Evolutionary conservation across 805 yeast species (phyloP), one percentile per base, ranked within the genome.

Genomic region (Myxozyma kluyveri): DNA sequence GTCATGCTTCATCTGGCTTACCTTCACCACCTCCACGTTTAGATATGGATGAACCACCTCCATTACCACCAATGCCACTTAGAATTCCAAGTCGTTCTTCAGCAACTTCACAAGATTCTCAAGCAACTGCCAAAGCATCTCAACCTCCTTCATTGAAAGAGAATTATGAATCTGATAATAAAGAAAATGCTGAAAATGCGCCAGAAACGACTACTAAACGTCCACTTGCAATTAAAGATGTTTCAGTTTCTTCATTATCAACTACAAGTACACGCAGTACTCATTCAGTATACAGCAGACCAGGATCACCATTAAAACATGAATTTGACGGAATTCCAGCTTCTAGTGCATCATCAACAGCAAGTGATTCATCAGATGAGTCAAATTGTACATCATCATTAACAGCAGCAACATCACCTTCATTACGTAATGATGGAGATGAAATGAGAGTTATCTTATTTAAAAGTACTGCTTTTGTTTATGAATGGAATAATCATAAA

Each of bases 391-490:
- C 33, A 14, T 29, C 33, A 14, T 29, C 33, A 14, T 29, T 29
- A 9, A 29, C 33, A 9, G 33, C 33, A 9, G 33, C 33, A 14
- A 29, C 33, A 9, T 29, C 33, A 14, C 33, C 33, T 9, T 29
- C 33, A 14, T 14, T 29, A 9, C 33, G 33, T 9, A 14, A 14
- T 9, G 24, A 57, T 19, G 29, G 36, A 7, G 60, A 50, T 2
- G 49, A 45, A 18, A 21, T 36, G 45, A 54, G 46, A 36, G 35
- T 39, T 29, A 55, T 61, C 2, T 29, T 54, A 19, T 58, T 47
- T 42, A 45, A 49, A 23, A 43, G 59, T 23, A 55, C 43, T 36
- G 62, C 64, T 4, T 32, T 49, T 9, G 64, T 61, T 4, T 60
- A 49, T 33, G 47, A 54, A 33, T 61, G 64, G 64, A 40, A 19